Evolutionary conservation across 352 stramenopile species (phyloP).

Genomic region (Phytopythium cucurbitacearum): DNA sequence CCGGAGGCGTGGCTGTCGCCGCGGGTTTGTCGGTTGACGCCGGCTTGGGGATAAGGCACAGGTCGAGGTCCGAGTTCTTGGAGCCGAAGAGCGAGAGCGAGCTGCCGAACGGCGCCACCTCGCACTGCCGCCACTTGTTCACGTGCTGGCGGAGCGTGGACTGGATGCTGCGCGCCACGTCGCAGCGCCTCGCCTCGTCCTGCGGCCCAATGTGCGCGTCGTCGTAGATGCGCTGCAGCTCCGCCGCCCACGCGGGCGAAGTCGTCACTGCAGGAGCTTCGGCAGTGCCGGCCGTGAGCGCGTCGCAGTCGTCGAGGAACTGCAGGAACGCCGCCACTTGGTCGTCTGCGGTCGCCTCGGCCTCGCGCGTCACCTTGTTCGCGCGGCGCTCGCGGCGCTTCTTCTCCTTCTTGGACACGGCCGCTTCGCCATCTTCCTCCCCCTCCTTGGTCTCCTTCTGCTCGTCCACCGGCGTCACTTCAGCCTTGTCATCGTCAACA

Average conservation of each 20-base stretch:
- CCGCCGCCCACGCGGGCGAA: constrained; percentile 14
- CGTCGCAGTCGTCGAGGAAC: constrained; percentile 33
- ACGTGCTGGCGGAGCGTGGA: constrained; percentile 30
- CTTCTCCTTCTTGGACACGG: constrained; percentile 15
- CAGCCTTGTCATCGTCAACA: constrained; percentile 4
- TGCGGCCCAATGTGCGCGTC: constrained; percentile 34
- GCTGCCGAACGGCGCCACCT: constrained; percentile 69
- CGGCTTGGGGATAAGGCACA: constrained; percentile 49
- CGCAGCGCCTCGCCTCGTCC: constrained; percentile 37
- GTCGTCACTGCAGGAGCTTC: constrained; percentile 4
- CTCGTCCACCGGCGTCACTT: neutral
- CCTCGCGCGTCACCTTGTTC: constrained; percentile 10
- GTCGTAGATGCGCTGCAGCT: constrained; percentile 39
- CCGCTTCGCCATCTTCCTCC: constrained; percentile 18
- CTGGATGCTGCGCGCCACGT: constrained; percentile 42
- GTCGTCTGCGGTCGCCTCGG: constrained; percentile 26
- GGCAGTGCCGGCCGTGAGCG: constrained; percentile 10
- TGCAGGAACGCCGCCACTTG: constrained; percentile 45
- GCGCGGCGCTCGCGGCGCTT: constrained; percentile 20
- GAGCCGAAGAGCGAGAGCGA: constrained; percentile 76
- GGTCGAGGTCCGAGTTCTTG: constrained; percentile 66
- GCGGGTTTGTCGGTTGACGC: neutral
- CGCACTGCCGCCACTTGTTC: constrained; percentile 42
- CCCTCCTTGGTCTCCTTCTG: constrained; percentile 5
- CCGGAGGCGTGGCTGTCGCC: neutral